Evolutionary conservation across 345 rosid species (phyloP), one percentile per base, ranked within the genome.

Genomic region (Murraya paniculata): DNA sequence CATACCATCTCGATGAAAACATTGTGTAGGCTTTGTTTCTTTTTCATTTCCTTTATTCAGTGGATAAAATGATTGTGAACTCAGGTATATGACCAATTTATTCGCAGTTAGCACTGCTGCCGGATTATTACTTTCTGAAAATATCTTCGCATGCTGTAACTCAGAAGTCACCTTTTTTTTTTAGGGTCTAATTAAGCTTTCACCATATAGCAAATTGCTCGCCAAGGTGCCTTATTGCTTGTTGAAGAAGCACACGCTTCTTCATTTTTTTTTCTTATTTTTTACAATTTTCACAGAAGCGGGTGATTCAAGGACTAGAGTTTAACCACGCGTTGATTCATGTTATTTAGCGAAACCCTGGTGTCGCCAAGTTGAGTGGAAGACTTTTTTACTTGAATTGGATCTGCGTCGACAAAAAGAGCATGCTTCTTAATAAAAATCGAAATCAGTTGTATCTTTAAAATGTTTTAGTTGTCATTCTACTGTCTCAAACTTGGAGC

Each of bases 31-130:
- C 30, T 73, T 64, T 64, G n/a, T 36, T 48, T 13, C 9, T 58
- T 22, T 57, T 21, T 39, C 18, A 9, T 60, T 14, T 24, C 33
- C 18, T 64, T 22, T 6, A 53, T 10, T 36, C 61, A 22, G 21
- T 31, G 39, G 62, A 68, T 36, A 33, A 62, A 30, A 22, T 78
- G 9, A 53, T 66, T 53, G 68, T 80, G 77, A 78, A 57, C 31
- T 79, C 28, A 79, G 41, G 74, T 19, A 53, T 57, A 50, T 65
- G 3, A 64, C 41, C 21, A 24, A 21, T 50, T 72, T 21, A 64
- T 64, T 13, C n/a, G 36, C 4, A 9, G 68, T 61, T 38, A 74
- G 60, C 22, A 45, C 27, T 73, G 25, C 61, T 75, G 41, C 24
- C 45, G 70, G 21, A 14, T 31, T 62, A 28, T 22, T 73, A 36